Evolutionary conservation across 441 rosid genomes (phyloP).

Genomic region (Gossypium aridum): DNA sequence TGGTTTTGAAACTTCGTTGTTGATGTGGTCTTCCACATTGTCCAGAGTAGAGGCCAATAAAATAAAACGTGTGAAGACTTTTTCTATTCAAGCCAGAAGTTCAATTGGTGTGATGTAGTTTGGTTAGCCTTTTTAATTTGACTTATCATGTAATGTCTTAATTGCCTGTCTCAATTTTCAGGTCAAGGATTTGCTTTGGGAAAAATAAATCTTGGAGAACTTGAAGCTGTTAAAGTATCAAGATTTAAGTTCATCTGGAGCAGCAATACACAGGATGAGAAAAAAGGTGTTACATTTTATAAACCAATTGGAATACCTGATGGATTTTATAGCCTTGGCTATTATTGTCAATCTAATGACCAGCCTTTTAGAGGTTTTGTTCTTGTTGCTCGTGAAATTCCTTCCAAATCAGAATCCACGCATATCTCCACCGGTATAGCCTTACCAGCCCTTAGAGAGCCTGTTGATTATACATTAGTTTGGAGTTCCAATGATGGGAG

Average conservation of each 20-base stretch:
- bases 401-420: constrained; percentile 11
- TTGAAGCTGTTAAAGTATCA: constrained; percentile 44
- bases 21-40: neutral
- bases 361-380: constrained; percentile 54
- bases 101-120: neutral
- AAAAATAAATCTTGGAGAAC: constrained; percentile 55
- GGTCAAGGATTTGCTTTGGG: constrained; percentile 68
- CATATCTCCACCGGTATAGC: neutral
- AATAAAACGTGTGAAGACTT: neutral
- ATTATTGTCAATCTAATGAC: constrained; percentile 55
- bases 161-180: constrained; percentile 22
- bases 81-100: neutral
- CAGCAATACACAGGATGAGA: constrained; percentile 30
- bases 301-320: constrained; percentile 54
- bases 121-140: neutral
- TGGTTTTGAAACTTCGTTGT: neutral
- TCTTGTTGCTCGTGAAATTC: constrained; percentile 50
- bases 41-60: neutral
- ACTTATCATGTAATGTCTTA: neutral
- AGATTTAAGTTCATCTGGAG: constrained; percentile 59
- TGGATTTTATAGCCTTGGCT: constrained; percentile 57
- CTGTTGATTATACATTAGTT: constrained; percentile 49
- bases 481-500: constrained; percentile 60
- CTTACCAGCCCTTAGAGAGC: constrained; percentile 48
- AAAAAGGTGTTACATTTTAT: constrained; percentile 43